Conservation (phyloP, 2,329 filamentous ascomycete genomes). For the Didymosphaeria variabile region DNA sequence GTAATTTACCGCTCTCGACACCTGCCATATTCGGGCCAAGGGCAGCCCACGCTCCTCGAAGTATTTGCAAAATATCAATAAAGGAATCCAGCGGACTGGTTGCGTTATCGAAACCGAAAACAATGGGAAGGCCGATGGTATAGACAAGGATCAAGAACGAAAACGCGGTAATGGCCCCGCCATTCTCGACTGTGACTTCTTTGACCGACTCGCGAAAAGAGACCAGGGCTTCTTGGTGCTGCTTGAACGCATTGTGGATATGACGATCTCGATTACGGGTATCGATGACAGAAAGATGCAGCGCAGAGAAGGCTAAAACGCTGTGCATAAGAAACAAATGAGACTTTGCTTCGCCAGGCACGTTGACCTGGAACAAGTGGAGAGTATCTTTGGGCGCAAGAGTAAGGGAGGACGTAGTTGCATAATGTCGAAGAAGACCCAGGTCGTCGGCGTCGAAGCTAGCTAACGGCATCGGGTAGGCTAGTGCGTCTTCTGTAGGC, state of each 20-base stretch:
- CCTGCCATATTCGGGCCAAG: constrained; percentile 15
- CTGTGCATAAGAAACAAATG: constrained; percentile 35
- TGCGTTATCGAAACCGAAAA: constrained; percentile 20
- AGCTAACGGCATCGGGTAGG: constrained; percentile 17
- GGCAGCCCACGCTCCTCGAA: constrained; percentile 22
- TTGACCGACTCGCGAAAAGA: constrained; percentile 24
- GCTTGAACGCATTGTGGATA: constrained; percentile 23
- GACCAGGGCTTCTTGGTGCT: constrained; percentile 29
- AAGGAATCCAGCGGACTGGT: constrained; percentile 17
- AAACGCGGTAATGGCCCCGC: constrained; percentile 24
- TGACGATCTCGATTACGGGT: constrained; percentile 20
- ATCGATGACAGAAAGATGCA: constrained; percentile 27
- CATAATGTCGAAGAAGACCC: constrained; percentile 28
- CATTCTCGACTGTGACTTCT: constrained; percentile 22
- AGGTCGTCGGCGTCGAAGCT: constrained; percentile 23
- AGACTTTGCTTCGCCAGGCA: constrained; percentile 31
- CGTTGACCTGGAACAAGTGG: constrained; percentile 29
- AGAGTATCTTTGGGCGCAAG: constrained; percentile 20
- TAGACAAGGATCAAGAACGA: constrained; percentile 25
- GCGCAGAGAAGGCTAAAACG: constrained; percentile 33
- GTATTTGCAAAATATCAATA: constrained; percentile 21
- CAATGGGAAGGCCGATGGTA: constrained; percentile 21
- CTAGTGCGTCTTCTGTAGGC: constrained; percentile 13
- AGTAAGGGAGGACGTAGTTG: constrained; percentile 23
- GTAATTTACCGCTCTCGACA: constrained; percentile 22